phyloP scores from a whole-genome alignment of 257 asterid genomes.

The Solanum habrochaites region DNA sequence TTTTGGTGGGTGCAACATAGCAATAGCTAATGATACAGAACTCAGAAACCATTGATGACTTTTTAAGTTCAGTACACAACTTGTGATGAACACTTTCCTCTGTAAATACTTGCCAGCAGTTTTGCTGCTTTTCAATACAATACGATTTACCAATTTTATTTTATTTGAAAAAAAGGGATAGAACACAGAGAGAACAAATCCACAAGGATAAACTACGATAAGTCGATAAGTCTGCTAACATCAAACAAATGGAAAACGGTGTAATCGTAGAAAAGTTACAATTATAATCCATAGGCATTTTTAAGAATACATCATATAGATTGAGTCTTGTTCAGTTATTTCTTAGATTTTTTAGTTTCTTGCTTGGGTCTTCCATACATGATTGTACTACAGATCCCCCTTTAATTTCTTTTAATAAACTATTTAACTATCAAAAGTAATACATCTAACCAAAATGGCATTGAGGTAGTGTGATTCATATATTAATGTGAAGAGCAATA shows the following conservation, averaged over 20 bases:
- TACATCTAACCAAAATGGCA: not conserved
- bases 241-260: not conserved
- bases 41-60: too few relatives aligned
- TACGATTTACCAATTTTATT: too few relatives aligned
- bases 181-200: not conserved
- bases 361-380: not conserved
- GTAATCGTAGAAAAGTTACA: not conserved
- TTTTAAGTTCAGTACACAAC: too few relatives aligned
- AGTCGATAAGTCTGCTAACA: not conserved
- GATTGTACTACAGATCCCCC: not conserved
- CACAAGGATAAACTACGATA: not conserved
- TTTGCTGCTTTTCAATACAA: too few relatives aligned
- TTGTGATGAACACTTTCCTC: too few relatives aligned
- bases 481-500: not conserved
- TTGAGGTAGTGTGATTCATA: not conserved
- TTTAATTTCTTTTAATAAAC: not conserved
- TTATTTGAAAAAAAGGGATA: not conserved
- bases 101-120: too few relatives aligned
- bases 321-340: not conserved
- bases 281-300: not conserved
- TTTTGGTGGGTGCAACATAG: too few relatives aligned
- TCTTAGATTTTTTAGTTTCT: not conserved
- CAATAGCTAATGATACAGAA: too few relatives aligned
- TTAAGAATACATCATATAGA: not conserved
- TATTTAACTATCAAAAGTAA: not conserved